These are phyloP conservation scores for Mentha longifolia DNA, from an alignment of 257 asterid genomes.

Conservation along the genomic window DNA sequence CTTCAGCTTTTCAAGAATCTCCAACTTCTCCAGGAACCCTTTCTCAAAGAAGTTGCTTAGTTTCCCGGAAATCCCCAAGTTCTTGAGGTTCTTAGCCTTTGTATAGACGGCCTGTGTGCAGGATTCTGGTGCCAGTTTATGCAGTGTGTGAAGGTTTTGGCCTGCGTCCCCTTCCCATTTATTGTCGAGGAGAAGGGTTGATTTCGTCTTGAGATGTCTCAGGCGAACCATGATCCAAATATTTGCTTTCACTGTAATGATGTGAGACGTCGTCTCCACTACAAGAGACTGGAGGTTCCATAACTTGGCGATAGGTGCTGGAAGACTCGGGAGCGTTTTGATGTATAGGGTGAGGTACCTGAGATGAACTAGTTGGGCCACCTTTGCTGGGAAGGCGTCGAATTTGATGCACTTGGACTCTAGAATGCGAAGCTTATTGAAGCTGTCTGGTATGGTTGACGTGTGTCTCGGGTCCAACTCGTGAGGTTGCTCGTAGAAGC, in stretches of 20 bases:
- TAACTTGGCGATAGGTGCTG: background rate
- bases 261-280: background rate
- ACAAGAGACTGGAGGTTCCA: constrained; percentile 2
- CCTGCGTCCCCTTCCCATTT: background rate
- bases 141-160: background rate
- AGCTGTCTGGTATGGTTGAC: background rate
- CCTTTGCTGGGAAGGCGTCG: background rate
- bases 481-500: constrained; percentile 21
- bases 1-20: constrained; percentile 22
- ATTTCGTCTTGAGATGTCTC: background rate
- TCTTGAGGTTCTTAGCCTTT: background rate
- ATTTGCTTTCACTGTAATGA: background rate
- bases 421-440: background rate
- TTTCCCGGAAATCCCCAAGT: background rate
- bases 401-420: background rate
- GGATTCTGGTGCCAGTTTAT: background rate
- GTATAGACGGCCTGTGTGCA: background rate
- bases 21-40: background rate
- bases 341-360: background rate
- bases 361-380: background rate
- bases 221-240: background rate
- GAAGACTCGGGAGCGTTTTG: background rate
- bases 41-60: background rate
- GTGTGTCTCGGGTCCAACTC: background rate
- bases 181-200: background rate